Base-by-base conservation (phyloP, 2,329 filamentous ascomycete genomes). In the Penicillium sp. region DNA sequence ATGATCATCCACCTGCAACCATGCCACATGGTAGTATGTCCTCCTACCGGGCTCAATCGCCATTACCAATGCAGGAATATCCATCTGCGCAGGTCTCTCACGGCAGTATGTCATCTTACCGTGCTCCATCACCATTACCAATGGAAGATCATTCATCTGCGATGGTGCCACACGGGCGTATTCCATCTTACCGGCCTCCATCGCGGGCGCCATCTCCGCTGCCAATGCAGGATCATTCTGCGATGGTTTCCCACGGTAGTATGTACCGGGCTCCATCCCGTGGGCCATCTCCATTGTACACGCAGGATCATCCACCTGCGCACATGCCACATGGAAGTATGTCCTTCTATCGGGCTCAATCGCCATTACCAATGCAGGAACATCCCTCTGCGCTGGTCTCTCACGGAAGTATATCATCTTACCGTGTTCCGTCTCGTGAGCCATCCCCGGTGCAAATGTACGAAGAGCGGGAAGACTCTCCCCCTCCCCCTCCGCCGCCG, bases 401-500 rank as follows among this genome's bases (percentile, higher is more conserved):
- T 17, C 49, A 50, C 13, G 50, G 56, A 21, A 25, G 55, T 12
- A 49, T 51, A 38, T 37, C 47, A 54, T 35, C 51, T 35, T 33
- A 55, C 17, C 45, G 45, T 4, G 19, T 50, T 29, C 51, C 67
- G 10, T 66, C 68, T 40, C 62, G 64, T 45, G 65, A 64, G 47
- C 62, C 70, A 2, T 68, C 68, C 45, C 68, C 69, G 3, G 65
- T 64, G 52, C 71, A 56, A 67, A 76, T 78, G 13, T 69, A 80
- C 40, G 77, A 53, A 19, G 55, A 78, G 38, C 82, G 84, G 41
- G 86, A 85, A 21, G 89, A 89, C 9, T 90, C 91, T 19, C 91
- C 92, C 8, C 91, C 92, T 2, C 87, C 91, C 2, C 92, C 93
- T 0, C 89, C 89, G 9, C 91, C 93, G 7, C 93, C 95, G 62